Evolutionary conservation across 2,329 filamentous ascomycete genomes (phyloP).

Genomic region (Sclerotinia glacialis): DNA sequence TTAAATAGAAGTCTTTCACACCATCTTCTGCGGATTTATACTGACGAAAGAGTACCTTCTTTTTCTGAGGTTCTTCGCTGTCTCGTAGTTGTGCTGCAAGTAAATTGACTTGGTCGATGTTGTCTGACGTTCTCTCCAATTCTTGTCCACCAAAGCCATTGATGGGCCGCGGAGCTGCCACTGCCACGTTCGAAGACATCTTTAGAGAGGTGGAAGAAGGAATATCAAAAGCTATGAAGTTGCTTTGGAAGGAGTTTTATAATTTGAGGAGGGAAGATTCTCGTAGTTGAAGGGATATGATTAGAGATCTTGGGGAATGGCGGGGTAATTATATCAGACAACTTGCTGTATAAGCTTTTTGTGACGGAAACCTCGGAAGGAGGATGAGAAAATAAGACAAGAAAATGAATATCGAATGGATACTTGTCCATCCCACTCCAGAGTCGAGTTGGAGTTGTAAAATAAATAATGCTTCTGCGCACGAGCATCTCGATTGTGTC

Average conservation of each 20-base stretch:
- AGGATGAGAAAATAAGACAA: too few relatives aligned
- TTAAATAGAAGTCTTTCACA: slow-evolving; percentile 82
- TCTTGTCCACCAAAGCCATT: slow-evolving; percentile 32
- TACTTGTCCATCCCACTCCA: too few relatives aligned
- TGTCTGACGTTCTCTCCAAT: slow-evolving; percentile 47
- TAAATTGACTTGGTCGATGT: slow-evolving; percentile 55
- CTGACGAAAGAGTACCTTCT: slow-evolving; percentile 77
- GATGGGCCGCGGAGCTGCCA: too few relatives aligned
- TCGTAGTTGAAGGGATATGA: not conserved
- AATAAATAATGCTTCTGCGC: too few relatives aligned
- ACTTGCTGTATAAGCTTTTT: too few relatives aligned
- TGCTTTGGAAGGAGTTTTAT: not conserved
- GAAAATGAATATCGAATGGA: too few relatives aligned
- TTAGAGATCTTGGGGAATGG: not conserved
- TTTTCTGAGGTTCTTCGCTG: slow-evolving; percentile 70
- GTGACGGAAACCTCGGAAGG: too few relatives aligned
- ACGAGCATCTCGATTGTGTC: too few relatives aligned
- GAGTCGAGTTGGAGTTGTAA: too few relatives aligned
- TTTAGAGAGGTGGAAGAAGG: not conserved
- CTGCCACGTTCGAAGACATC: not conserved
- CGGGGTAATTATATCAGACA: too few relatives aligned
- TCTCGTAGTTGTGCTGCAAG: slow-evolving; percentile 44
- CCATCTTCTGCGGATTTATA: slow-evolving; percentile 81
- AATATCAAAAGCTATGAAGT: not conserved
- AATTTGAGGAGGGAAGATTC: not conserved